Evolutionary conservation across 441 rosid species (phyloP).

Genomic region (Croton setiger): DNA sequence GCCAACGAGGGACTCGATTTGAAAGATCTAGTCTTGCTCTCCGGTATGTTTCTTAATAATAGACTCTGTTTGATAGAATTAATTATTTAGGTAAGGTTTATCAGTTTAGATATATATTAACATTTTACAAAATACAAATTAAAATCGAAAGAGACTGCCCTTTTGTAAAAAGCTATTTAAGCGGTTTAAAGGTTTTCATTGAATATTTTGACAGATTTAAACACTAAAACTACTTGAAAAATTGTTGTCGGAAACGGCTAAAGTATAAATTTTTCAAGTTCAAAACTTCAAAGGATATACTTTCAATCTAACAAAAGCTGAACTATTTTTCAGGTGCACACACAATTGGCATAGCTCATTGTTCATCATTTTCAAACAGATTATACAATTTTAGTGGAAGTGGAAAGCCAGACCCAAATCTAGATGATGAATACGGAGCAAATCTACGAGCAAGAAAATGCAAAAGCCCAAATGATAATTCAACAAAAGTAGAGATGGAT

Average conservation of each 20-base stretch:
- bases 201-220: no score
- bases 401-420: constrained; percentile 49
- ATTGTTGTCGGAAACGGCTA: no score
- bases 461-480: constrained; percentile 43
- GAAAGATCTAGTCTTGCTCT: constrained; percentile 58
- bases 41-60: constrained; percentile 34
- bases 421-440: constrained; percentile 60
- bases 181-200: no score
- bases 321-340: constrained; percentile 60
- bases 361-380: constrained; percentile 47
- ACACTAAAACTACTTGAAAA: no score
- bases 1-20: constrained; percentile 58
- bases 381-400: constrained; percentile 65
- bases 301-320: not conserved
- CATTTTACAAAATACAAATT: no score
- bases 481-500: constrained; percentile 67
- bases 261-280: no score
- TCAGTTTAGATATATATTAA: no score
- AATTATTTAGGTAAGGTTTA: no score
- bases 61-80: no score
- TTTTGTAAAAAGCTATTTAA: no score
- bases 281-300: not conserved
- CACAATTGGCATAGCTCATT: constrained; percentile 72
- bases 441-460: constrained; percentile 67
- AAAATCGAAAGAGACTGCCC: no score